Conservation (phyloP, 805 yeast species). For the Kazachstania africana region DNA sequence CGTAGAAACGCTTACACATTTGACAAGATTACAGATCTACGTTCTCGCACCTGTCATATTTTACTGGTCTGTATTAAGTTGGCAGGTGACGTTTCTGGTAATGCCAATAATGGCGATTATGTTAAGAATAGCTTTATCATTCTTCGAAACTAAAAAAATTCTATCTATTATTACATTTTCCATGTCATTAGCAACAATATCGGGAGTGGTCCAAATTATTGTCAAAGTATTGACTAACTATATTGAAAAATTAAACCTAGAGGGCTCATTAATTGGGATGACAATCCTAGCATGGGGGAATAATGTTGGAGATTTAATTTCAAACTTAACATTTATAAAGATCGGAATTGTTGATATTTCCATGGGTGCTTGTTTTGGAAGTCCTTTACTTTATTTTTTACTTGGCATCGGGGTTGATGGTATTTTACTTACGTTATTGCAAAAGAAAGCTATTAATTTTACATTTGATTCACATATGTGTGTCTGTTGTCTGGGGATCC, state of each 20-base stretch:
- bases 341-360: slow-evolving; percentile 86
- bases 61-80: no score
- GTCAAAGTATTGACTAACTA: slow-evolving; percentile 51
- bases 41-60: no score
- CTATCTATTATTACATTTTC: slow-evolving; percentile 47
- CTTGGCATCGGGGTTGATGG: slow-evolving; percentile 77
- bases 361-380: slow-evolving; percentile 90
- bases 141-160: no score
- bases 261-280: slow-evolving; percentile 74
- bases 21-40: no score
- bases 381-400: slow-evolving; percentile 69
- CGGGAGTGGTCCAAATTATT: slow-evolving; percentile 32
- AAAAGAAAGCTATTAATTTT: slow-evolving; percentile 21
- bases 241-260: slow-evolving; percentile 46
- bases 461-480: slow-evolving; percentile 29
- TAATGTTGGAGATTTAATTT: slow-evolving; percentile 79
- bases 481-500: slow-evolving; percentile 30
- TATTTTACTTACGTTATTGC: slow-evolving; percentile 29
- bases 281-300: slow-evolving; percentile 89
- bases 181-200: slow-evolving; percentile 55
- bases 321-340: slow-evolving; percentile 67
- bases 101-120: no score
- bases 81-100: no score
- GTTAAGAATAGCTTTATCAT: no score
- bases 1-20: no score